Evolutionary conservation across 1,284 basidiomycete genomes (phyloP).

Genomic region (Ustilago curta): DNA sequence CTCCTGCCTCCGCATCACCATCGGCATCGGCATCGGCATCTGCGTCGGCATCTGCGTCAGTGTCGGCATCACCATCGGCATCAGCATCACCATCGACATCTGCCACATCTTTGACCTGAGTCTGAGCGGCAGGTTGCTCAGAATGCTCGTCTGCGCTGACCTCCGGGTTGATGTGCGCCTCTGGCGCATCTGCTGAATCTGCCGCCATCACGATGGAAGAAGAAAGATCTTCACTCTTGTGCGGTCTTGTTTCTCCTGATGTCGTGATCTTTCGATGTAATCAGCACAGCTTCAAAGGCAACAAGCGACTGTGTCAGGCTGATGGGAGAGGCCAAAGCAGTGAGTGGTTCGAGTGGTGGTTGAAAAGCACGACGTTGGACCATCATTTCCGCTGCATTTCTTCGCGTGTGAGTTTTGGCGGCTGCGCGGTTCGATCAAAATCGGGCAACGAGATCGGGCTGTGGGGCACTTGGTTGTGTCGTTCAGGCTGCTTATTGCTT

Average conservation of each 20-base stretch:
- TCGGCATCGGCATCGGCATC: conserved; percentile 25
- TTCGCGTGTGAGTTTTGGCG: conserved; percentile 3
- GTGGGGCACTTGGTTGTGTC: not conserved
- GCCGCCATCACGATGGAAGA: conserved; percentile 16
- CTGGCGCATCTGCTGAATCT: conserved; percentile 22
- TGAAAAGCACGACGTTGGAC: not conserved
- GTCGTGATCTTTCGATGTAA: not conserved
- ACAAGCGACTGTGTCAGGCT: not conserved
- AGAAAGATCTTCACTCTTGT: not conserved
- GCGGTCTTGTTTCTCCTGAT: not conserved
- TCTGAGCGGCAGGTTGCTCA: conserved; percentile 4
- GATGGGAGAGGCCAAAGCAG: not conserved
- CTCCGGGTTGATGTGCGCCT: conserved; percentile 34
- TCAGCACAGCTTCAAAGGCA: not conserved
- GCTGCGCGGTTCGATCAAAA: not conserved
- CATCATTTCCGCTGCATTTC: not conserved
- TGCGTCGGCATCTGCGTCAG: conserved; percentile 28
- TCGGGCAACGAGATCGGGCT: not conserved
- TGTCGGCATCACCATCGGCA: conserved; percentile 8
- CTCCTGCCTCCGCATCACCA: conserved; percentile 23
- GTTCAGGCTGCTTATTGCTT: conserved; percentile 3
- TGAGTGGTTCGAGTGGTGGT: conserved; percentile 9
- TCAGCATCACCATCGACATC: conserved; percentile 10
- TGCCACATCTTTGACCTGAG: not conserved
- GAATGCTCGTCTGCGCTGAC: conserved; percentile 3